These are phyloP conservation scores for Blumeriella jaapii DNA, from an alignment of 2,329 filamentous ascomycete genomes.

Conservation along the genomic window DNA sequence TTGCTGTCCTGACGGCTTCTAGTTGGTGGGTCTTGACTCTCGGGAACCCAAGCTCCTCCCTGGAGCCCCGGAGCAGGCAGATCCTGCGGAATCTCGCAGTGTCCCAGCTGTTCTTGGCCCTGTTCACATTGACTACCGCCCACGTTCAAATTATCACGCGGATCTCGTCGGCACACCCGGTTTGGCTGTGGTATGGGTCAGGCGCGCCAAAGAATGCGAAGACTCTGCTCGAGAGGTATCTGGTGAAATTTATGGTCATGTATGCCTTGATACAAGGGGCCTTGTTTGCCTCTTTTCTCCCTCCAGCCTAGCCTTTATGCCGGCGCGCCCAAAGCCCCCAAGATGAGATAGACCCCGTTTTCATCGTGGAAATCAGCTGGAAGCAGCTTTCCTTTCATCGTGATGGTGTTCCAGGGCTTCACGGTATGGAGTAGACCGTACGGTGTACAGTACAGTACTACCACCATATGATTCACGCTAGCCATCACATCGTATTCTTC, in stretches of 20 bases:
- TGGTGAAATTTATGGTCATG: slow-evolving; percentile 53
- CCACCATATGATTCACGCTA: too few relatives aligned
- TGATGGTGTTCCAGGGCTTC: too few relatives aligned
- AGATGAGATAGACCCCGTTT: too few relatives aligned
- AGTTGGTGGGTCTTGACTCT: slow-evolving; percentile 33
- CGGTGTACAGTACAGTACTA: too few relatives aligned
- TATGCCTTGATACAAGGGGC: slow-evolving; percentile 76
- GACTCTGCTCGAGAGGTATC: slow-evolving; percentile 1
- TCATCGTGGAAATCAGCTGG: too few relatives aligned
- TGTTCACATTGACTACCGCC: slow-evolving; percentile 65
- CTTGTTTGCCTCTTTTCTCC: slow-evolving; percentile 81
- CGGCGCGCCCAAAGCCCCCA: too few relatives aligned
- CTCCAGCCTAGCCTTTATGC: slow-evolving; percentile 57
- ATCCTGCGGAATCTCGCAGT: slow-evolving; percentile 44
- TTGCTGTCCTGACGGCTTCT: slow-evolving; percentile 55
- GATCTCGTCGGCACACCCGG: slow-evolving; percentile 74
- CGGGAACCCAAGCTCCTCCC: background rate
- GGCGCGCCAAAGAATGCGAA: slow-evolving; percentile 7
- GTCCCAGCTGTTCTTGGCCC: slow-evolving; percentile 60
- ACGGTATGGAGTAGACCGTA: too few relatives aligned
- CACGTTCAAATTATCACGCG: slow-evolving; percentile 93
- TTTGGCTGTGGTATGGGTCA: slow-evolving; percentile 85
- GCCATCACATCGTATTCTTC: too few relatives aligned
- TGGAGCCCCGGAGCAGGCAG: slow-evolving; percentile 3
- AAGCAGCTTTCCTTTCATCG: too few relatives aligned